Evolutionary conservation across 2,329 filamentous ascomycete species (phyloP), one percentile per base, ranked within the genome.

Genomic region (Magnaporthiopsis poae): DNA sequence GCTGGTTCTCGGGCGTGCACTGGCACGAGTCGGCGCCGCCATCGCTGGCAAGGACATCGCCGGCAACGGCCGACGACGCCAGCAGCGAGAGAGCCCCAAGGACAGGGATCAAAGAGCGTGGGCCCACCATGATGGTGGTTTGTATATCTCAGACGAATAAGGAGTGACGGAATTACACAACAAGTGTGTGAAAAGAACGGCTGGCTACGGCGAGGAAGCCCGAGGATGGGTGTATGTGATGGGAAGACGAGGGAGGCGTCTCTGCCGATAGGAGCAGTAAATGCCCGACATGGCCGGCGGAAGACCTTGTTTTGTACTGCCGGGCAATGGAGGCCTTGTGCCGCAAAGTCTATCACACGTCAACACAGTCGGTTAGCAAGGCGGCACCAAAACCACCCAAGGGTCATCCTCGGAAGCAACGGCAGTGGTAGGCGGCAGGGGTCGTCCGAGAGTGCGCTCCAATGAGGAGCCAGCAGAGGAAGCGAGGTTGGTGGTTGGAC

Each of bases 311-410:
- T 56, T n/a, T 56, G 46, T 56, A 56, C n/a, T 0, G 21, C 2
- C 46, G 7, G 46, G 21, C 8, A 8, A 18, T 15, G 39, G 79
- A 83, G 67, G 86, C 84, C 66, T 80, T 84, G 68, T 88, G 90
- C 78, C 89, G 84, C 70, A 85, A 85, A 72, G 89, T 36, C 88
- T 87, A 36, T 80, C 89, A 85, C 77, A 3, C 83, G 89, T 77
- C 80, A 77, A 5, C 21, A 56, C 21, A 21, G 21, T 5, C 46
- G 1, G n/a, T 2, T 7, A 2, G 46, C 21, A 56, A 13, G 46
- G 18, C 46, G 2, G 15, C 46, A 21, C 21, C 46, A 56, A 56
- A 3, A 3, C 31, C 31, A 31, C 5, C 31, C 31, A 31, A 3
- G 39, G 39, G 15, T 46, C 39, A 15, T 46, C 39, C 3, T 5